Evolutionary conservation across 2,329 filamentous ascomycete genomes (phyloP), one percentile per base, ranked within the genome.

Genomic region (Microsporum audouinii): DNA sequence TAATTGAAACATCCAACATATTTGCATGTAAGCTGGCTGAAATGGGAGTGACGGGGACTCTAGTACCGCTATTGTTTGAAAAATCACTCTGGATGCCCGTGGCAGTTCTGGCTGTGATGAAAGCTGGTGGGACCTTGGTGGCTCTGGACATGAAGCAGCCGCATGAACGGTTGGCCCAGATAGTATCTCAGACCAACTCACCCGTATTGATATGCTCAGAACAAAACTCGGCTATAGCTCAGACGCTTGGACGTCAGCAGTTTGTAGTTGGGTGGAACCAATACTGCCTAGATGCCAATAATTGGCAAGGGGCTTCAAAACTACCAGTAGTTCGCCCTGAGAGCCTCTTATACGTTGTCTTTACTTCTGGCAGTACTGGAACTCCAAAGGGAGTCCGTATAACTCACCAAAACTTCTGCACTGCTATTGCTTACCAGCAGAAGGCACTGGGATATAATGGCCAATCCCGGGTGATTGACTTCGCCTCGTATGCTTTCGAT

Each of bases 401-500:
- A 66, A 91, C 87, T 1, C 94, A 99, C 70, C 79, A 79, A 61
- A 90, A 88, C 71, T 67, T 77, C 53, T 81, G 82, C 0, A 83
- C 83, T 0, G 78, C 79, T 4, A 79, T 83, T 29, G 68, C 78
- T 8, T 77, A 78, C 0, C 81, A 84, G 62, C 81, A 78, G 0
- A 70, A 75, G 0, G 78, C 80, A 0, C 73, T 85, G 6, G 76
- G 77, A 1, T 82, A 74, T 56, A 56, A 55, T 14, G 61, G 75
- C 0, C 70, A 78, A 0, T 85, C 83, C 2, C 77, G 86, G 2
- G 51, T 95, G 70, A 80, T 95, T 0, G 89, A 95, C 69, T 95
- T 95, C 71, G 89, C 90, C 2, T 86, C 89, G 3, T 88, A 89
- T 0, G 94, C 89, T 0, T 95, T 95, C 69, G 90, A 95, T 72